Base-by-base conservation (phyloP, 2,329 filamentous ascomycete genomes). In the Diaporthe citriasiana region DNA sequence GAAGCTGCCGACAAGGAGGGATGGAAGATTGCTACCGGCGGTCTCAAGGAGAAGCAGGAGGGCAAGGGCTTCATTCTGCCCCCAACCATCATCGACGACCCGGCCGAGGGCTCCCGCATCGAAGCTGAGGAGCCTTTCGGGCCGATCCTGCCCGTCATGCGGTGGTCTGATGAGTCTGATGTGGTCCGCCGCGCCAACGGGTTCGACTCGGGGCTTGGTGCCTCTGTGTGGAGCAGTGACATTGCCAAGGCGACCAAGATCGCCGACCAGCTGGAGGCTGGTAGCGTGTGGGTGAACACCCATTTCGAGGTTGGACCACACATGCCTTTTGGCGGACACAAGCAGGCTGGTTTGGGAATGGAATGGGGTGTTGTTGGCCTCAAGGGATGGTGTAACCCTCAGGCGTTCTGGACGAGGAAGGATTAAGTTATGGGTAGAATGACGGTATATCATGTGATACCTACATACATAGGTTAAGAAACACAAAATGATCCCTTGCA, bases 1-100 rank as follows among this genome's bases (percentile, higher is more conserved):
- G 79, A 80, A 4, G 83, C 89, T 51, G 85, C 87, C 66, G 82
- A 85, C 25, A 82, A 86, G 30, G 82, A 87, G 22, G 86, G 85
- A 0, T 85, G 85, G 76, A 85, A 84, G n/a, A 81, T 87, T 25
- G 86, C 83, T 0, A 74, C 85, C 27, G 87, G 85, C 19, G 87
- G 87, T 65, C 79, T 80, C 17, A 78, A 83, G 27, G 63, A 74
- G 73, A 15, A 74, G 81, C 60, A 19, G 50, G 59, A 72, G 42
- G 57, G 56, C 51, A 74, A 73, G 65, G 90, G 89, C 2, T 91
- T 88, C 80, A 89, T 89, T 76, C 82, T 92, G 72, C 80, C 85
- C 3, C 90, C 90, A 0, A 88, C 88, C n/a, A 88, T 92, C 72
- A 85, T 92, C 73, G 87, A 91, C 70, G 89, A 89, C 77, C 90